Percentiles rank a stretch among this genome's conserved stretches.
These are phyloP conservation scores for Nepenthes mirabilis DNA, from an alignment of 148 eudicot species.

Conservation along the genomic window DNA sequence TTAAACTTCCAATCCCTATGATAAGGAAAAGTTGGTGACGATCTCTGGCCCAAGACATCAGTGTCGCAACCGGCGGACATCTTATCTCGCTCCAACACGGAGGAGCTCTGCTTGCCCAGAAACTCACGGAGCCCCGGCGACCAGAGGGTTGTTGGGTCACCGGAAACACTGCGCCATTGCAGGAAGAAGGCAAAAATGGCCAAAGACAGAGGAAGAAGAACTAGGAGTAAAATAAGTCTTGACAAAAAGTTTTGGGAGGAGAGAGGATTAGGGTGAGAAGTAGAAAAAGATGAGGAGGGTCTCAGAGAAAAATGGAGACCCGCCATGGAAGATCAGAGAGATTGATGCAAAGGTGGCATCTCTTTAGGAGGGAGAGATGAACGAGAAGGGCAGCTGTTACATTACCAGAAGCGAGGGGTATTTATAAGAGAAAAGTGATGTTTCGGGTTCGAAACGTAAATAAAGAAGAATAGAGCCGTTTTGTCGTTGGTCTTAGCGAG, in stretches of 20 bases:
- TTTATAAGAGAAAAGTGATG: background rate
- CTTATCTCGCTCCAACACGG: conserved; percentile 5
- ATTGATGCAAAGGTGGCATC: background rate
- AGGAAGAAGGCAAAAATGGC: conserved; percentile 47
- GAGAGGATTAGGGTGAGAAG: conserved; percentile 8
- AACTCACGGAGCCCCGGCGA: conserved; percentile 17
- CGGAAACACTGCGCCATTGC: conserved; percentile 41
- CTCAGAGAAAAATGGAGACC: conserved; percentile 27
- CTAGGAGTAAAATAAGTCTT: conserved; percentile 27
- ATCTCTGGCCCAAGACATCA: conserved; percentile 26
- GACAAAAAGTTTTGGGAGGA: conserved; percentile 20
- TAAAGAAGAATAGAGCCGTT: conserved; percentile 6
- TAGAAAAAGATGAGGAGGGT: conserved; percentile 8
- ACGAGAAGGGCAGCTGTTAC: conserved; percentile 8
- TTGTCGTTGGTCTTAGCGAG: conserved; percentile 11
- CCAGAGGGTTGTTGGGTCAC: conserved; percentile 26
- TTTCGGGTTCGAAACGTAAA: background rate
- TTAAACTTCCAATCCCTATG: conserved; percentile 39
- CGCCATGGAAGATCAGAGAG: conserved; percentile 34
- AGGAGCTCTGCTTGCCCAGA: conserved; percentile 22
- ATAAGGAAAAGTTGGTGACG: conserved; percentile 46
- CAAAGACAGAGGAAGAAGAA: conserved; percentile 31
- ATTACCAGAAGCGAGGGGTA: background rate
- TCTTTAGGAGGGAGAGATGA: background rate
- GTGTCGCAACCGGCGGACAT: conserved; percentile 11